Conservation (phyloP, 2,329 filamentous ascomycete genomes). For the Aurifilum marmelostoma region DNA sequence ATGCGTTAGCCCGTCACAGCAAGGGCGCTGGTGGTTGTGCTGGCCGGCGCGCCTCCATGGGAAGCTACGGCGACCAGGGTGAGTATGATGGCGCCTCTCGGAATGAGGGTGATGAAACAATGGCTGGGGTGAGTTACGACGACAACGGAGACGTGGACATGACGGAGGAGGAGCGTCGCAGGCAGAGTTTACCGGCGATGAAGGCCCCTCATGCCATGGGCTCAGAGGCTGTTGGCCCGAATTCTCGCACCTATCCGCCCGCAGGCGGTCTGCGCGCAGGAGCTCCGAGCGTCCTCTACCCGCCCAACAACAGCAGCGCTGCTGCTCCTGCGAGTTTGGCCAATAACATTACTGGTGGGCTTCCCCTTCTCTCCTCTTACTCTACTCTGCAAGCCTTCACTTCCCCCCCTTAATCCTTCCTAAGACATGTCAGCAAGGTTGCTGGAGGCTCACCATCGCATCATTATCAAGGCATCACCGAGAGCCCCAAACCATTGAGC, state of each 20-base stretch:
- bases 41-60: slow-evolving; percentile 83
- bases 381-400: background rate
- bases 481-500: slow-evolving; percentile 84
- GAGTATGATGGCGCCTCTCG: slow-evolving; percentile 63
- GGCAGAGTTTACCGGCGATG: slow-evolving; percentile 74
- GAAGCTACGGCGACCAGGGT: slow-evolving; percentile 78
- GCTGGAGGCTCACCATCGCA: slow-evolving; percentile 55
- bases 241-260: slow-evolving; percentile 80
- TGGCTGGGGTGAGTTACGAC: slow-evolving; percentile 61
- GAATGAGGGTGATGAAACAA: slow-evolving; percentile 58
- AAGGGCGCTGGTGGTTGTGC: slow-evolving; percentile 96
- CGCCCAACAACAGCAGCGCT: slow-evolving; percentile 59
- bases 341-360: slow-evolving; percentile 46
- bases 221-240: slow-evolving; percentile 57
- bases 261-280: slow-evolving; percentile 55
- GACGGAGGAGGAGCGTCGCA: slow-evolving; percentile 61
- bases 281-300: slow-evolving; percentile 60
- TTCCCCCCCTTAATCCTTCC: background rate
- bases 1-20: slow-evolving; percentile 91
- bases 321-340: slow-evolving; percentile 53
- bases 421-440: slow-evolving; percentile 38
- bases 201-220: slow-evolving; percentile 70
- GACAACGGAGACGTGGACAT: slow-evolving; percentile 63
- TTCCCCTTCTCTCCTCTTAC: slow-evolving; percentile 36
- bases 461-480: slow-evolving; percentile 77